These are phyloP conservation scores for Trichomonas vaginalis DNA, from an alignment of 208 protist species.

Conservation along the genomic window DNA sequence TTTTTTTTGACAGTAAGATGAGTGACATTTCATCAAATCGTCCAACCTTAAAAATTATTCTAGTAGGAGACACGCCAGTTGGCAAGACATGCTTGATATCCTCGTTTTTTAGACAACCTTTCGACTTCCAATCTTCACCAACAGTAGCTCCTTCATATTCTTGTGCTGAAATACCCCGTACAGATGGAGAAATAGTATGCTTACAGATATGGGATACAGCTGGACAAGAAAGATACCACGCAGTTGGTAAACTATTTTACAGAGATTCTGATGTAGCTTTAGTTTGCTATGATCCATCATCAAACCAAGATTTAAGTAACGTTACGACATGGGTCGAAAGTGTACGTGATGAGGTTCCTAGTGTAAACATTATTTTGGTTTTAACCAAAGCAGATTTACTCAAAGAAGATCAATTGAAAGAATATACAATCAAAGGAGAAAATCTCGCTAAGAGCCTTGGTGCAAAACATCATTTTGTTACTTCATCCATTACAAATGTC, in stretches of 20 bases:
- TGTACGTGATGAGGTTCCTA: neutral
- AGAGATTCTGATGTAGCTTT: neutral
- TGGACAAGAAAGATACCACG: neutral
- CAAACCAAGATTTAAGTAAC: neutral
- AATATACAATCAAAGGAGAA: no score
- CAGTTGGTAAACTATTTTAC: neutral
- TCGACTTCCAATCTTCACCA: neutral
- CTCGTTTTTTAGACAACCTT: neutral
- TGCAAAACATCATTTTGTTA: neutral
- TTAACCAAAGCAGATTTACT: neutral
- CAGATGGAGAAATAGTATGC: neutral
- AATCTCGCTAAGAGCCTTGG: neutral
- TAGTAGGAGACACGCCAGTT: neutral
- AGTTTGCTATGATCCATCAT: neutral
- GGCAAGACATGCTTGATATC: neutral
- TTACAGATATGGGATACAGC: constrained; percentile 9
- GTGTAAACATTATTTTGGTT: neutral
- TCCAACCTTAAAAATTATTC: neutral
- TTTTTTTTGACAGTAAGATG: neutral
- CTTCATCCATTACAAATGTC: neutral
- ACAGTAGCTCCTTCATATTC: neutral
- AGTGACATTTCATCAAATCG: neutral
- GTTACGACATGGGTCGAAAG: neutral
- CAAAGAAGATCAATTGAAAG: neutral
- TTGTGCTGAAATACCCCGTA: neutral